These are phyloP conservation scores for Fusarium sp. DNA, from an alignment of 2,329 filamentous ascomycete genomes.

Conservation along the genomic window DNA sequence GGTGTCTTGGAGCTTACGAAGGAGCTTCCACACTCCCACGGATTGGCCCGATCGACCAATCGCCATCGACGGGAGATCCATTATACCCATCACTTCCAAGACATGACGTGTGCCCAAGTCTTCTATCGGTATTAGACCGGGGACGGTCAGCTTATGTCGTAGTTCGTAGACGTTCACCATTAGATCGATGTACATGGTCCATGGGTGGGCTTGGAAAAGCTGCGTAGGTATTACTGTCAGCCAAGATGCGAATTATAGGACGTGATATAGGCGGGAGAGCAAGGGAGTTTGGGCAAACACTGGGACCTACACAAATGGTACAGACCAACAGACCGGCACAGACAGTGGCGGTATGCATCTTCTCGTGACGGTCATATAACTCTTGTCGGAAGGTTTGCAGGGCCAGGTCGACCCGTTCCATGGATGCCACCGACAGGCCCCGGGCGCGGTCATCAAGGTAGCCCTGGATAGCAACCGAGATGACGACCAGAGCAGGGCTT, in stretches of 20 bases:
- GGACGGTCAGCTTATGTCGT: constrained; percentile 14
- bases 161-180: constrained; percentile 39
- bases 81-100: constrained; percentile 39
- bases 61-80: constrained; percentile 37
- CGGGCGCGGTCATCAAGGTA: constrained; percentile 36
- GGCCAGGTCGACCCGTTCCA: constrained; percentile 37
- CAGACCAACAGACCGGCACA: constrained; percentile 39
- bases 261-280: neutral
- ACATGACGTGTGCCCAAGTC: constrained; percentile 29
- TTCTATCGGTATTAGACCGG: constrained; percentile 21
- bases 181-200: constrained; percentile 40
- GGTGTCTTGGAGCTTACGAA: constrained; percentile 33
- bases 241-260: neutral
- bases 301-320: constrained; percentile 36
- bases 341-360: constrained; percentile 32
- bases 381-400: constrained; percentile 41
- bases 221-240: neutral
- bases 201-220: constrained; percentile 39
- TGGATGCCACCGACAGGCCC: constrained; percentile 34
- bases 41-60: constrained; percentile 28
- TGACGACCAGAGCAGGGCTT: constrained; percentile 37
- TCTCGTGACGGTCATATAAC: constrained; percentile 27
- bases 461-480: constrained; percentile 37
- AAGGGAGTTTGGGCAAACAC: neutral
- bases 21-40: constrained; percentile 39